phyloP scores from a whole-genome alignment of 2,329 filamentous ascomycete genomes.

The Fusarium sp. region DNA sequence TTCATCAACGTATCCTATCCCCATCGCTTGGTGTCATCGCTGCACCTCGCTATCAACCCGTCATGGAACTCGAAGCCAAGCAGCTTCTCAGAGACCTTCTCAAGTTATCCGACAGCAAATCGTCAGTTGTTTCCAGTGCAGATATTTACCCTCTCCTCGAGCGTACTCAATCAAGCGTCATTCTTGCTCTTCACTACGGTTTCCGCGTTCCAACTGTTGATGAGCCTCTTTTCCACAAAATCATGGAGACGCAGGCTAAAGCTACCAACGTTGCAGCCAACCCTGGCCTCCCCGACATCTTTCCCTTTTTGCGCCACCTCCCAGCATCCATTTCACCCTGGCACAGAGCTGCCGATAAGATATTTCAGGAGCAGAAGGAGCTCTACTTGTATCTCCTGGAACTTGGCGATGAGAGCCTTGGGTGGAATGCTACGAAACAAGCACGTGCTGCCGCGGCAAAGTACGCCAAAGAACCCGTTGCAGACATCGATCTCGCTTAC shows the following conservation, averaged over 20 bases:
- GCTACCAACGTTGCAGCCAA: background rate
- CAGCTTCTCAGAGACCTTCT: background rate
- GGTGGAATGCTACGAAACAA: background rate
- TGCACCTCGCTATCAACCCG: background rate
- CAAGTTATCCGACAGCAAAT: background rate
- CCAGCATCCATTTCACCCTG: background rate
- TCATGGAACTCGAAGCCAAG: background rate
- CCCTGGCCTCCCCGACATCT: background rate
- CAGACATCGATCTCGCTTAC: background rate
- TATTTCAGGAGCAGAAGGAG: background rate
- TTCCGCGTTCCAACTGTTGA: background rate
- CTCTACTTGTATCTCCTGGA: background rate
- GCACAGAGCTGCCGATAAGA: background rate
- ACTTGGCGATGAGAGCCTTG: background rate
- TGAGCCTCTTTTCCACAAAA: background rate
- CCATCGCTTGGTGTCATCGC: background rate
- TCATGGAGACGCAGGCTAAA: background rate
- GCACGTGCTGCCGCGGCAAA: background rate
- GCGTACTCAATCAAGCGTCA: background rate
- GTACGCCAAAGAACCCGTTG: background rate
- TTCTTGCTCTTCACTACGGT: background rate
- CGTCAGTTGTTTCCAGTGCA: background rate
- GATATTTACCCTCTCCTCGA: background rate
- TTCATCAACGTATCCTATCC: background rate
- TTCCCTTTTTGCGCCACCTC: background rate